Conservation (phyloP, 352 stramenopile species). For the Pythium biforme region DNA sequence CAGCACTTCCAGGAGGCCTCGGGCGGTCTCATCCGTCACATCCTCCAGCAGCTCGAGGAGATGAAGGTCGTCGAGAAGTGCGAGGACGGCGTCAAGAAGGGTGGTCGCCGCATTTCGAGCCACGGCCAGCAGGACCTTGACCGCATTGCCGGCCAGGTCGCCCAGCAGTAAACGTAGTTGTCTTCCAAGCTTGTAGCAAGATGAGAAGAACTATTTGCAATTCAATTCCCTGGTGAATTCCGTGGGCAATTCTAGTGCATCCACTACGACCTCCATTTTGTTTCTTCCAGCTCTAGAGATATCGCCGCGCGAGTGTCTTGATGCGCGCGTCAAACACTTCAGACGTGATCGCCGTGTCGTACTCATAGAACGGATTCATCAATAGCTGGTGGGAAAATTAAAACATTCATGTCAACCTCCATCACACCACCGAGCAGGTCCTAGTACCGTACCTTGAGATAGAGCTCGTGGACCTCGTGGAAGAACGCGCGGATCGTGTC, state of each 20-base stretch:
- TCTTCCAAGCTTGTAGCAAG: constrained; percentile 27
- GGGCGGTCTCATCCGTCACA: constrained; percentile 96
- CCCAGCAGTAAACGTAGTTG: constrained; percentile 66
- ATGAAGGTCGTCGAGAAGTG: constrained; percentile 98
- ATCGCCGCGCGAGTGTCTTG: constrained; percentile 85
- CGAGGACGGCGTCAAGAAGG: constrained; percentile 88
- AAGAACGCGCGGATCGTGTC: constrained; percentile 97
- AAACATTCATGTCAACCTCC: not conserved
- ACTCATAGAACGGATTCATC: constrained; percentile 97
- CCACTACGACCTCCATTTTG: not conserved
- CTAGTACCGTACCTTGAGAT: constrained; percentile 91
- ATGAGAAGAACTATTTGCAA: constrained; percentile 38
- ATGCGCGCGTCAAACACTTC: constrained; percentile 92
- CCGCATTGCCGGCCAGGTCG: constrained; percentile 96
- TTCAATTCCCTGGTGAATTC: constrained; percentile 23
- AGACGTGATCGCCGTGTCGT: constrained; percentile 93
- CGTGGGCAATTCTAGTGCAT: constrained; percentile 6
- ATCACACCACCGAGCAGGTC: not conserved
- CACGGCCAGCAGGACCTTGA: constrained; percentile 99
- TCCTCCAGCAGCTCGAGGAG: constrained; percentile 97
- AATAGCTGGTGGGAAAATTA: constrained; percentile 61
- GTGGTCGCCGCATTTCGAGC: constrained; percentile 93
- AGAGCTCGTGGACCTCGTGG: constrained; percentile 96
- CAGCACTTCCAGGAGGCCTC: constrained; percentile 97
- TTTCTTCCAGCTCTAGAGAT: constrained; percentile 51